Base-by-base conservation (phyloP, 306 rosid species). In the Lathyrus tuberosus region DNA sequence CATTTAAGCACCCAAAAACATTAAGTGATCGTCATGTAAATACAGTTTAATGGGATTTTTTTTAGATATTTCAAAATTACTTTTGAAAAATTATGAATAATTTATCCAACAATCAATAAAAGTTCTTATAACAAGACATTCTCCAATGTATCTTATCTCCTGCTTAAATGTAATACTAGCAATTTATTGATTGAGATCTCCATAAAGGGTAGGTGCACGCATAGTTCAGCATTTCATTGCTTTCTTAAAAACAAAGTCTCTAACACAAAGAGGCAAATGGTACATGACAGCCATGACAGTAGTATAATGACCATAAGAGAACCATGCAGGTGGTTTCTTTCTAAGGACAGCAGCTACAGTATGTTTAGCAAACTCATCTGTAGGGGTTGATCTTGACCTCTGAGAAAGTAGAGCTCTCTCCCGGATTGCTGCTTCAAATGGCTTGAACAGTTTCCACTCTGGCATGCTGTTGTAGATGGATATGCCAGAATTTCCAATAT, bases 271-370 rank as follows among this genome's bases (percentile, higher is more conserved):
- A 12, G 98, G 98, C 76, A 93, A 71, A 78, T 90, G 80, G 74
- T 90, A 80, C 85, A 93, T 8, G 66, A 93, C 62, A 30, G 87
- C 87, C 86, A 88, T 78, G 52, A 61, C 5, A 33, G 85, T 74
- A 11, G 96, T 81, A 78, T 58, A 76, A 18, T 43, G 77, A 15
- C 96, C 98, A 53, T 56, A 76, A 28, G 91, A 76, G 86, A 93
- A 86, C 98, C 98, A 93, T 48, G 94, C 91, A 3, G 90, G 85
- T 0, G 98, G 96, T 31, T 84, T 85, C 69, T 85, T 84, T 80
- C 78, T 85, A 51, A 93, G 86, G 44, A 90, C 28, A 4, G 79
- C 85, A 47, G 85, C 85, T 17, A 84, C 98, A 3, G 90, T 85
- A 24, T 63, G 83, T 74, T 72, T 78, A 3, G 98, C 94, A 65